phyloP scores from a whole-genome alignment of 805 yeast species.

The Maudiozyma turicensis region DNA sequence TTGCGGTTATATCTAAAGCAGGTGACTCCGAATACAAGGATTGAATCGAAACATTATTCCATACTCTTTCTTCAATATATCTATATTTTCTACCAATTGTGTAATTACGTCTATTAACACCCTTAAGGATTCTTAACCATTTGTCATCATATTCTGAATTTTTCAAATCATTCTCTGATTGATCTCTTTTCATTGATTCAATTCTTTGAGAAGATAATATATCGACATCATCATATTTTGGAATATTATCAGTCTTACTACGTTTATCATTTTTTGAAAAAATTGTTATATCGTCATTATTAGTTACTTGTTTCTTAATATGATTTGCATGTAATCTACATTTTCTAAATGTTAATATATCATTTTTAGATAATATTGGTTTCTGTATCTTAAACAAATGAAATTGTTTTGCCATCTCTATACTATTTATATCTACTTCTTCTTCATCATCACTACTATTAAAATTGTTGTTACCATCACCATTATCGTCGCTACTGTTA shows the following conservation, averaged over 20 bases:
- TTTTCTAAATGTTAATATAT: not conserved
- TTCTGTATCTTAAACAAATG: not conserved
- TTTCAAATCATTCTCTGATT: not conserved
- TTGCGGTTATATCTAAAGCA: not conserved
- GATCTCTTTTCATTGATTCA: not conserved
- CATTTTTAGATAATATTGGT: not conserved
- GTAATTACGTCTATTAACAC: slow-evolving; percentile 12
- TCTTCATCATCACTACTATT: slow-evolving; percentile 1
- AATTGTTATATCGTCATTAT: not conserved
- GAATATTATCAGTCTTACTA: not conserved
- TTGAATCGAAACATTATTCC: not conserved
- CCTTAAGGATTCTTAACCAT: slow-evolving; percentile 15
- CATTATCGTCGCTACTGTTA: too few species aligned
- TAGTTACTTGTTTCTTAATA: not conserved
- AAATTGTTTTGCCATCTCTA: slow-evolving; percentile 18
- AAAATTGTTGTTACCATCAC: too few species aligned
- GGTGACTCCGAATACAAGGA: not conserved
- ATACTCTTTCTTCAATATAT: not conserved
- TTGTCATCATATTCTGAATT: slow-evolving; percentile 9
- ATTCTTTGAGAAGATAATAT: not conserved
- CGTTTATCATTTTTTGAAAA: not conserved
- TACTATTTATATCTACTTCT: slow-evolving; percentile 14
- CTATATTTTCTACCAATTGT: not conserved
- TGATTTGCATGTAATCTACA: not conserved
- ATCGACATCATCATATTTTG: not conserved